Evolutionary conservation across 2,329 filamentous ascomycete genomes (phyloP), one percentile per base, ranked within the genome.

Genomic region (Colletotrichum tropicale): DNA sequence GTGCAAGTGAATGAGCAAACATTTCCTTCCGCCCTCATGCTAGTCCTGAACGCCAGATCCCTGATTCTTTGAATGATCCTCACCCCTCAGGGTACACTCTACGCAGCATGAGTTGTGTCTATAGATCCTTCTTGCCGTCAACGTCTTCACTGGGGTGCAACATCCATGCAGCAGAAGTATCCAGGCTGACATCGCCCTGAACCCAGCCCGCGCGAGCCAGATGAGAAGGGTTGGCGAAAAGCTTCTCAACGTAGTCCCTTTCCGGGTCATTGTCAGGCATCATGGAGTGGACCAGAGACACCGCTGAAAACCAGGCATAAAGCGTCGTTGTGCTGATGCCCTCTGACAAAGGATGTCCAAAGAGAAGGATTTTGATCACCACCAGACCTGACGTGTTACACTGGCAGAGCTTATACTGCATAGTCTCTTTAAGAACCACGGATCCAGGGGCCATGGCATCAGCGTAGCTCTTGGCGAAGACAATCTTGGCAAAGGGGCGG

Each of bases 401-500:
- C 30, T 60, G 6, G 26, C 56, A 60, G 56, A 60, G 26, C 56
- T 60, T 60, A n/a, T 60, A 26, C 55, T 58, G 21, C 26, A 16
- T 28, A 1, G 55, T 26, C 15, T 16, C 21, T 9, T 13, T 10
- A 10, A 48, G 65, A 10, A 34, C 21, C 10, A 43, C n/a, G 15
- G 34, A 38, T 36, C 52, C 61, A 12, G n/a, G 48, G 9, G 24
- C 16, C 36, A 76, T 62, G 16, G 74, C 71, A 48, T 87, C 82
- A 43, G 81, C 83, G 75, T 89, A 90, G 74, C 81, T 87, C 8
- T 78, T 75, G 0, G 86, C 86, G 70, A 83, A 87, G 71, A 82
- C 89, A 79, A 87, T 87, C 75, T 81, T 78, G 6, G 82, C 83
- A 8, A 83, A 78, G 2, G 67, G 60, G 3, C 81, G 62, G 0